Base-by-base conservation (phyloP, 441 rosid species). In the Mallotus repandus region DNA sequence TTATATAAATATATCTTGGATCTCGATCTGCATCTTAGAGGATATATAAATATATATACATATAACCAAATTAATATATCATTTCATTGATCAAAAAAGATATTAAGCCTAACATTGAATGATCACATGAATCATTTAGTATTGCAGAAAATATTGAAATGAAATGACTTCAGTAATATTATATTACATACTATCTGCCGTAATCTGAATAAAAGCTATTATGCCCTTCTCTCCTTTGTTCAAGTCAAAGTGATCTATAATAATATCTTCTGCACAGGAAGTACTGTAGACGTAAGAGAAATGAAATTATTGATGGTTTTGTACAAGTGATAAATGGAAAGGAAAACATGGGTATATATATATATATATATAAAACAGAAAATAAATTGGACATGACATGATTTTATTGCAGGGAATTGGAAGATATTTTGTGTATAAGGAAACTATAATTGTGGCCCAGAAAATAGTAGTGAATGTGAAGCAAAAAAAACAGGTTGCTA, bases 381-480 rank as follows among this genome's bases (percentile, higher is more conserved):
- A 38, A 21, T 48, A 46, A 60, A 50, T 22, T 46, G n/a, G 48
- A 25, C 16, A 56, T 45, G 48, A 52, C 15, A 72, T 52, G 45
- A 69, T 68, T 18, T 56, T 16, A 68, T 62, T 25, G 21, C 59
- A 10, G 45, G 54, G 32, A 46, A 16, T 43, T 10, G 60, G 71
- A 46, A 83, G 89, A 83, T 80, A 80, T 77, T 86, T 80, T 72
- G 29, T n/a, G 54, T 52, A 7, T 9, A 19, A 29, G 35, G 66
- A 60, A 66, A 57, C 43, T 66, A 54, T 67, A 52, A 52, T 77
- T 78, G 89, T 83, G 86, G 85, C 79, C 89, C 84, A 86, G 72
- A 65, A 70, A 50, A n/a, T 68, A 63, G 18, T 21, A 56, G 45
- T 32, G 59, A 32, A 46, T 67, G 67, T 38, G 53, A 60, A 72